These are phyloP conservation scores for Aurifilum marmelostoma DNA, from an alignment of 2,329 filamentous ascomycete genomes.

Conservation along the genomic window DNA sequence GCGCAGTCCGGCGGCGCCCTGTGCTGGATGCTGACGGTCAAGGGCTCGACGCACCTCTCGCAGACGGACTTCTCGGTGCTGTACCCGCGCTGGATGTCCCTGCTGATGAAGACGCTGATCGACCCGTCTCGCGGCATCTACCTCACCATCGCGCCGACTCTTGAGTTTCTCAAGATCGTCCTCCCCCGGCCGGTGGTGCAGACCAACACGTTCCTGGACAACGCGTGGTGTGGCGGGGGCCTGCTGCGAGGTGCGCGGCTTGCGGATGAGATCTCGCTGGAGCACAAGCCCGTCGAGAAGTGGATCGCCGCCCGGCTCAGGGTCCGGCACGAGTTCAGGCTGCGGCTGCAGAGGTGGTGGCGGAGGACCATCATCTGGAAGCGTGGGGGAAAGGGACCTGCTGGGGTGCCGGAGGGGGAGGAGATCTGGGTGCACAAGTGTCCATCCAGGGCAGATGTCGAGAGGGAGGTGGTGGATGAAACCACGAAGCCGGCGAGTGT, in stretches of 20 bases:
- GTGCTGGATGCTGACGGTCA: constrained; percentile 56
- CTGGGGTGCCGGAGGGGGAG: constrained; percentile 33
- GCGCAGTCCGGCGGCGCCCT: constrained; percentile 49
- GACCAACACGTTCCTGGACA: constrained; percentile 42
- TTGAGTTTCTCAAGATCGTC: constrained; percentile 63
- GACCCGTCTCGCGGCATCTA: constrained; percentile 65
- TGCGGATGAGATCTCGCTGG: constrained; percentile 51
- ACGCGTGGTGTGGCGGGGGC: constrained; percentile 47
- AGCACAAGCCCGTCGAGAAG: constrained; percentile 59
- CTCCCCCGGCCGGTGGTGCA: constrained; percentile 47
- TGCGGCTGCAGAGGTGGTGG: constrained; percentile 51
- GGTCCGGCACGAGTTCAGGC: constrained; percentile 61
- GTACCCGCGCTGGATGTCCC: constrained; percentile 61
- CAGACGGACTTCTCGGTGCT: constrained; percentile 69
- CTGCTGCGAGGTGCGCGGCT: constrained; percentile 48
- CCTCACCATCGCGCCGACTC: constrained; percentile 63
- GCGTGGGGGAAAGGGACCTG: constrained; percentile 42
- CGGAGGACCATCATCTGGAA: background rate
- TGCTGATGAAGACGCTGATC: constrained; percentile 65
- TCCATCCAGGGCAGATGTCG: constrained; percentile 34
- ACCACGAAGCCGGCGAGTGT: background rate
- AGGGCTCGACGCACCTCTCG: constrained; percentile 66
- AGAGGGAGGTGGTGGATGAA: constrained; percentile 21
- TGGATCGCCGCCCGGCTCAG: constrained; percentile 61
- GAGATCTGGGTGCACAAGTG: constrained; percentile 41